phyloP scores from a whole-genome alignment of 176 grass and related monocot species.

The Tillandsia leiboldiana region DNA sequence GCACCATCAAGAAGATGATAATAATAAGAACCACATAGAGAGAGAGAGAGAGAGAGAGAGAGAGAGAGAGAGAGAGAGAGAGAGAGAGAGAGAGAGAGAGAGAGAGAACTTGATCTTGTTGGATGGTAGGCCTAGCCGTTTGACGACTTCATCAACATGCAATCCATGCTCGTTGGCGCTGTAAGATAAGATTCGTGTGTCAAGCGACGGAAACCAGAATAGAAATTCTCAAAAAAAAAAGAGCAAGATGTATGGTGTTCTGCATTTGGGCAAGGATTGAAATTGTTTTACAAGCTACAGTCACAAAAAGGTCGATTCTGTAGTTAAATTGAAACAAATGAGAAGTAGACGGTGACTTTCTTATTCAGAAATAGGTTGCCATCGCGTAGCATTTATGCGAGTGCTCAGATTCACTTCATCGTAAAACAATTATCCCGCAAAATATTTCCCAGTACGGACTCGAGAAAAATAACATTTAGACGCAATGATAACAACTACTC shows the following conservation, averaged over 20 bases:
- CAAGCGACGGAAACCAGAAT: slow-evolving; percentile 1
- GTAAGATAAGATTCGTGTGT: background rate
- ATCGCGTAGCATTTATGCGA: too few species aligned
- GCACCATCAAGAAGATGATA: slow-evolving; percentile 21
- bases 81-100: too few species aligned
- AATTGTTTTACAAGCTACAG: too few species aligned
- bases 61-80: background rate
- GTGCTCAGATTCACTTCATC: too few species aligned
- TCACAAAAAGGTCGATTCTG: too few species aligned
- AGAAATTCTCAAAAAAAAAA: background rate
- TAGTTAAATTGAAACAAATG: too few species aligned
- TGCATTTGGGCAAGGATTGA: background rate
- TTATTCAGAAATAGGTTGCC: too few species aligned
- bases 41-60: background rate
- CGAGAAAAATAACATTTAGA: too few species aligned
- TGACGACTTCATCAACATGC: slow-evolving; percentile 61
- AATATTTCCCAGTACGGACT: too few species aligned
- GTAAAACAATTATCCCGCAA: too few species aligned
- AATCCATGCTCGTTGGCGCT: slow-evolving; percentile 76
- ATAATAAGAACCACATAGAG: background rate
- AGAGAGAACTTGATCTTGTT: slow-evolving; percentile 57
- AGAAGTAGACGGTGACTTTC: too few species aligned
- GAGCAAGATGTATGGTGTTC: background rate
- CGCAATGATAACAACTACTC: too few species aligned
- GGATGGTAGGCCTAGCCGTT: slow-evolving; percentile 34